Percentiles rank a stretch among this genome's conserved stretches.
These are phyloP conservation scores for Cyanidioschyzon merolae DNA, from an alignment of 23 red algal genomes.

Conservation along the genomic window DNA sequence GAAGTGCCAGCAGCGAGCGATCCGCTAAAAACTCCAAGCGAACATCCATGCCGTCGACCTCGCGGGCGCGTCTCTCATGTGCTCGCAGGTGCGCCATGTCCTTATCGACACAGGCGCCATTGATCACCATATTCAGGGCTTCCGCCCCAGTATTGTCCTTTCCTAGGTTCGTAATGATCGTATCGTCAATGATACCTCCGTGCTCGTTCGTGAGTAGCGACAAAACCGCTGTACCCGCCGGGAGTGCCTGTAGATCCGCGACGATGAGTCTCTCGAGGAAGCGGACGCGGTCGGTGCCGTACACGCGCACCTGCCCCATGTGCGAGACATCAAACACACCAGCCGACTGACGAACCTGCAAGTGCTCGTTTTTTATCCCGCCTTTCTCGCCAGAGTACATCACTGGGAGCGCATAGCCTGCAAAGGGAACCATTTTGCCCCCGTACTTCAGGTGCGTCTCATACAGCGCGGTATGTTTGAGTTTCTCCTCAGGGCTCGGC, in stretches of 20 bases:
- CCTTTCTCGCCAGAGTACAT: conserved; percentile 52
- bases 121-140: conserved; percentile 78
- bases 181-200: conserved; percentile 93
- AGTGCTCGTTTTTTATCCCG: conserved; percentile 82
- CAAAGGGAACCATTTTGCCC: conserved; percentile 92
- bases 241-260: conserved; percentile 44
- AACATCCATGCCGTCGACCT: conserved; percentile 53
- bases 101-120: conserved; percentile 90
- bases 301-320: conserved; percentile 88
- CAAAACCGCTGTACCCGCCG: conserved; percentile 30
- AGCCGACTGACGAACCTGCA: conserved; percentile 74
- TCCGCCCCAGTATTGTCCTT: conserved; percentile 5
- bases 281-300: conserved; percentile 48
- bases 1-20: conserved; percentile 66
- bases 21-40: conserved; percentile 59
- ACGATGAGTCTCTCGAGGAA: conserved; percentile 76
- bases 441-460: conserved; percentile 58
- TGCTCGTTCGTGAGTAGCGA: conserved; percentile 71
- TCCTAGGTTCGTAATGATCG: conserved; percentile 84
- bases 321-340: conserved; percentile 95
- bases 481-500: conserved; percentile 8
- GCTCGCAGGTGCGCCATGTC: conserved; percentile 67
- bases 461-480: conserved; percentile 84
- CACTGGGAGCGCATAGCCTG: conserved; percentile 80
- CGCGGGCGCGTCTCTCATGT: conserved; percentile 34